Evolutionary conservation across 2,329 filamentous ascomycete species (phyloP).

Genomic region (Sporothrix pseudoabietina): DNA sequence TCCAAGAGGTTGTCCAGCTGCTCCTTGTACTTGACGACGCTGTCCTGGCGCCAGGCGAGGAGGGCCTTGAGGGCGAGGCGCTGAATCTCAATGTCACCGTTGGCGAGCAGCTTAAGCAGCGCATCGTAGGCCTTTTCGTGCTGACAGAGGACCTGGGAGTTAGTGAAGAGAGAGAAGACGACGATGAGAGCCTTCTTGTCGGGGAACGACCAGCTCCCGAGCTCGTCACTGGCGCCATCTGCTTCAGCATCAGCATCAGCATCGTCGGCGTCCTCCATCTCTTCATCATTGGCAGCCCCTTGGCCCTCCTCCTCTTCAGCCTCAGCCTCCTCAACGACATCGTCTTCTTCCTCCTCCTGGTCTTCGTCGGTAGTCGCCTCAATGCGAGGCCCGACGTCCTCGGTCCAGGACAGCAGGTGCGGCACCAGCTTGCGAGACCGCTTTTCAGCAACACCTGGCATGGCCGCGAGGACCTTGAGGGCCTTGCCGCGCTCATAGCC

Average conservation of each 20-base stretch:
- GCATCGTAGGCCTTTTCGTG: constrained; percentile 74
- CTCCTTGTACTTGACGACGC: constrained; percentile 77
- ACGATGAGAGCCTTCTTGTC: constrained; percentile 83
- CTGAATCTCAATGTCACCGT: constrained; percentile 89
- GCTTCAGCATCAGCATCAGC: background rate
- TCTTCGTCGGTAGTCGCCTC: constrained; percentile 36
- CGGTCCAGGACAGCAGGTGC: constrained; percentile 80
- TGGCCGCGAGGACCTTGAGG: constrained; percentile 71
- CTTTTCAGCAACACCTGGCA: constrained; percentile 80
- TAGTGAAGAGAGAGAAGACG: constrained; percentile 81
- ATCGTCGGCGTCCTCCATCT: constrained; percentile 46
- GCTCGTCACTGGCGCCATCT: background rate
- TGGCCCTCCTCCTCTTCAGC: constrained; percentile 41
- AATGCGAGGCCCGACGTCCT: constrained; percentile 43
- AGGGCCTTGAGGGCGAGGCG: constrained; percentile 81
- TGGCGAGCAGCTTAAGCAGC: constrained; percentile 73
- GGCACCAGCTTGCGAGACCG: constrained; percentile 83
- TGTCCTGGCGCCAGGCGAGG: constrained; percentile 82
- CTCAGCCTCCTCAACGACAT: constrained; percentile 43
- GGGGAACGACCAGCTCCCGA: constrained; percentile 64
- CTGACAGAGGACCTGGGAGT: constrained; percentile 81
- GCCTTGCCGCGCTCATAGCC: constrained; percentile 72
- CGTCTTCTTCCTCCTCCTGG: constrained; percentile 46
- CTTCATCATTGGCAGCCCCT: constrained; percentile 34
- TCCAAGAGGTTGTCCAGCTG: constrained; percentile 85